Base-by-base conservation (phyloP, 2,329 filamentous ascomycete genomes). In the Arthrobotrys entomopaga region DNA sequence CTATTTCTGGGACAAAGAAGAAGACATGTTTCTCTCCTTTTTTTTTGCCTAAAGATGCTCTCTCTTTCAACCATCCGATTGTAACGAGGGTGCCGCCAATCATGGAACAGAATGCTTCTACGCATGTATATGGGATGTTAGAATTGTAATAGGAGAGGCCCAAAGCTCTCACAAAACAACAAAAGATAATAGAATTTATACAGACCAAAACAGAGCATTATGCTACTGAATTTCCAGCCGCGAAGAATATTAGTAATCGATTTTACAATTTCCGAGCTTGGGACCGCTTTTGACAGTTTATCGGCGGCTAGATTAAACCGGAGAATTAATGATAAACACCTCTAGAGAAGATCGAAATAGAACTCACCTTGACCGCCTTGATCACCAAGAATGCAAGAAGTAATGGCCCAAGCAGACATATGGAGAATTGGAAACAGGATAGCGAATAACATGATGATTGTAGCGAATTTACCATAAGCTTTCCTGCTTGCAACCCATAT, bases 341-440 rank as follows among this genome's bases (percentile, higher is more conserved):
- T 40, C 0, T 3, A 40, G 13, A 16, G n/a, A 42, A 38, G 46
- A 5, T 29, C 13, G 6, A 16, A 22, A 3, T 29, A 26, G 16
- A 1, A 11, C 49, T 40, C 52, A 70, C 58, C 19, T 22, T 52
- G 50, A 8, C 54, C 43, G 16, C 57, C 65, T 10, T 49, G 34
- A 4, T n/a, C 22, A 4, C 65, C 58, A n/a, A 70, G 50, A 48
- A 63, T 48, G 22, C 19, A 19, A 29, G 59, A 49, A 10, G 26
- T 29, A 10, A 61, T 50, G 1, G 65, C 65, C 65, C 65, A 70
- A 20, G 57, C 22, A 26, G 57, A 48, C 65, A 70, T 69, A 24
- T 70, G 65, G 38, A 60, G 42, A 16, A 70, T 57, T 10, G 65
- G 65, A 22, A 70, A 61, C n/a, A 38, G 13, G n/a, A 70, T 57